A percentile compares a stretch with the other conserved stretches of the same genome.
These are phyloP conservation scores for Spathaspora passalidarum DNA, from an alignment of 805 yeast genomes.

Conservation along the genomic window DNA sequence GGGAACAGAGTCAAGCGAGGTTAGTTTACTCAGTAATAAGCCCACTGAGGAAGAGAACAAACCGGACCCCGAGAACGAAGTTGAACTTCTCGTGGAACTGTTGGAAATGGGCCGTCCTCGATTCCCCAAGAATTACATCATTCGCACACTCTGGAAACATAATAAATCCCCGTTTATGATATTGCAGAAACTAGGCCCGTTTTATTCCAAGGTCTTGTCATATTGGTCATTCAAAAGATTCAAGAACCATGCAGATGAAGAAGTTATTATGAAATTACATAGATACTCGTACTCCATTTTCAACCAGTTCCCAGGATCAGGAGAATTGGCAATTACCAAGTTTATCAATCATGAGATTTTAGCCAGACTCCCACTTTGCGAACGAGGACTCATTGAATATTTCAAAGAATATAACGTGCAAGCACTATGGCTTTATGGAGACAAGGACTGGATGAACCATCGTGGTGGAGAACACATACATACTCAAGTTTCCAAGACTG, in stretches of 20 bases:
- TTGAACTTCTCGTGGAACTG: constrained; percentile 18
- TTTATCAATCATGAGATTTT: constrained; percentile 39
- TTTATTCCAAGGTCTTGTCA: constrained; percentile 38
- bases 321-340: constrained; percentile 42
- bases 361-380: constrained; percentile 38
- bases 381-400: constrained; percentile 33
- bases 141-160: constrained; percentile 36
- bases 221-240: constrained; percentile 41
- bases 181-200: constrained; percentile 36
- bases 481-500: constrained; percentile 19
- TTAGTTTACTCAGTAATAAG: constrained; percentile 27
- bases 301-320: constrained; percentile 42
- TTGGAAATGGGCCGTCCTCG: constrained; percentile 33
- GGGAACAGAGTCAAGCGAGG: constrained; percentile 40
- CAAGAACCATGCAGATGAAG: constrained; percentile 23
- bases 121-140: constrained; percentile 30
- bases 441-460: constrained; percentile 43
- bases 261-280: constrained; percentile 34
- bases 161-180: constrained; percentile 38
- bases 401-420: constrained; percentile 20
- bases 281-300: constrained; percentile 40
- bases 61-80: constrained; percentile 16
- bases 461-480: constrained; percentile 35
- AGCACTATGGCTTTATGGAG: constrained; percentile 38
- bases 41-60: constrained; percentile 30